These are phyloP conservation scores for Fraxinus latifolia DNA, from an alignment of 305 asterid genomes.

Conservation along the genomic window DNA sequence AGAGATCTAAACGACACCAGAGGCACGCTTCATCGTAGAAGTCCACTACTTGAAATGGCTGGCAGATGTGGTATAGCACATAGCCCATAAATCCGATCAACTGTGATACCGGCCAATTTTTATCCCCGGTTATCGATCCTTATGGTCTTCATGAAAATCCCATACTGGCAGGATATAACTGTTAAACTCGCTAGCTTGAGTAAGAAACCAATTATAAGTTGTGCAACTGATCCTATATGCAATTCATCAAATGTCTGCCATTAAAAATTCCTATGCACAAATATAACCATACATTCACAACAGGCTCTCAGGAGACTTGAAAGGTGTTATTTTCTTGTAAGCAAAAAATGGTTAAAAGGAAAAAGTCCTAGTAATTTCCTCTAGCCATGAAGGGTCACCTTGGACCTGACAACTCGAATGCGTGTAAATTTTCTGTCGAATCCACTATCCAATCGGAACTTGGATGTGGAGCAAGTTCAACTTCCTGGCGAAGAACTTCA, in stretches of 20 bases:
- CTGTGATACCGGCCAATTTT: background rate
- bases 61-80: background rate
- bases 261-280: constrained; percentile 44
- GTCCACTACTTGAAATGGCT: background rate
- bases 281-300: constrained; percentile 24
- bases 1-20: background rate
- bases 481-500: constrained; percentile 72
- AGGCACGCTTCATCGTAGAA: background rate
- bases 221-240: constrained; percentile 28
- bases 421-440: constrained; percentile 62
- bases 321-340: background rate
- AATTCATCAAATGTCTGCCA: constrained; percentile 26
- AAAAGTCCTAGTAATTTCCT: constrained; percentile 23
- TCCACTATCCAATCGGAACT: constrained; percentile 68
- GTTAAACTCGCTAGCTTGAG: background rate
- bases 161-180: background rate
- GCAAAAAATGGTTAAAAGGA: background rate
- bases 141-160: background rate
- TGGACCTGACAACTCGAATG: constrained; percentile 79
- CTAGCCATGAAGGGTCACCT: constrained; percentile 43
- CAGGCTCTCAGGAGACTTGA: constrained; percentile 22
- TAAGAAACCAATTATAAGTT: background rate
- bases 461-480: constrained; percentile 44
- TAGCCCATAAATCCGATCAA: background rate
- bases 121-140: background rate